Evolutionary conservation across 352 stramenopile species (phyloP).

Genomic region (Globisporangium orthogonon): DNA sequence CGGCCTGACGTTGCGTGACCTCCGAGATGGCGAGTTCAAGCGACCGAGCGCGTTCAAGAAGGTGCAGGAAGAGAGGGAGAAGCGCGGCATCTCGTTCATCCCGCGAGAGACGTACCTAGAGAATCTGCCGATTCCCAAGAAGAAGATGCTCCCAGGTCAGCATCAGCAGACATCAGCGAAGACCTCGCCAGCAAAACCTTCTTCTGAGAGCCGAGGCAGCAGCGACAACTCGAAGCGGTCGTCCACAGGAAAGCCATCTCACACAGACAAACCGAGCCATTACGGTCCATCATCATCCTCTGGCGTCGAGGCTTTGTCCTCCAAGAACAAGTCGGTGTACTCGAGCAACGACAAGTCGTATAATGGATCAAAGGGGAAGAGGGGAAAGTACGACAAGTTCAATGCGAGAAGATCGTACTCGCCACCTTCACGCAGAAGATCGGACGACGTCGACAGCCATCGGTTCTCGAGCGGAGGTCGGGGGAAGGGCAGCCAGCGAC

Average conservation of each 20-base stretch:
- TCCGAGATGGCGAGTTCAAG: constrained; percentile 28
- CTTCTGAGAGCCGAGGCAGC: neutral
- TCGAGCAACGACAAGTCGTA: constrained; percentile 2
- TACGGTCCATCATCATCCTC: constrained; percentile 28
- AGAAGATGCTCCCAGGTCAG: constrained; percentile 10
- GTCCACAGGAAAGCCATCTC: constrained; percentile 3
- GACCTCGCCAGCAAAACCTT: neutral
- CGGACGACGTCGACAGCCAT: constrained; percentile 16
- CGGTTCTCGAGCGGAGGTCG: neutral
- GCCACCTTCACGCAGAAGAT: constrained; percentile 13
- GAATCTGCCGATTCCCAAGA: constrained; percentile 46
- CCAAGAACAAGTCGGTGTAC: constrained; percentile 11
- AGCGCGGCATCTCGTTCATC: constrained; percentile 32
- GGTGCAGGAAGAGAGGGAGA: constrained; percentile 32
- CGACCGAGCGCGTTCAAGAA: constrained; percentile 52
- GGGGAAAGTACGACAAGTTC: constrained; percentile 13
- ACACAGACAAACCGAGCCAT: constrained; percentile 23
- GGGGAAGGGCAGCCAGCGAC: constrained; percentile 3
- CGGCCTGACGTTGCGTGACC: constrained; percentile 21
- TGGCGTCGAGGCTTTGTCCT: constrained; percentile 3
- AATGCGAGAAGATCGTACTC: constrained; percentile 17
- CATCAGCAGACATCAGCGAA: neutral
- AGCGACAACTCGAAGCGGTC: constrained; percentile 10
- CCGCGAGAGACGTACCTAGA: constrained; percentile 37
- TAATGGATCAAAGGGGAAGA: constrained; percentile 2